These are phyloP conservation scores for Saccharomycopsis olivae DNA, from an alignment of 805 yeast species.

Conservation along the genomic window DNA sequence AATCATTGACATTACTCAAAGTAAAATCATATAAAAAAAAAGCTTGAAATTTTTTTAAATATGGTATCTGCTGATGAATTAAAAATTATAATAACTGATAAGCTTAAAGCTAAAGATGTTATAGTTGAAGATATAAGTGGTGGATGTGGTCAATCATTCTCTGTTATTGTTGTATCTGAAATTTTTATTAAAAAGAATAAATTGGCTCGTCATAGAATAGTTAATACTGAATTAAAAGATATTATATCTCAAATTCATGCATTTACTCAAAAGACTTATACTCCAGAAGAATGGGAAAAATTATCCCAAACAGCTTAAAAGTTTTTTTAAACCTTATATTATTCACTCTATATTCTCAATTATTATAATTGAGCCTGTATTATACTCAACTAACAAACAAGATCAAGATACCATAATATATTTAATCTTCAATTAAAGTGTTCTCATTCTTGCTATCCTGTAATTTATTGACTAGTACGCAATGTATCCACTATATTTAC, in stretches of 20 bases:
- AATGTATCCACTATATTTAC: too few species aligned
- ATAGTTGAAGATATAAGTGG: constrained; percentile 43
- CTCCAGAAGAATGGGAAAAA: constrained; percentile 76
- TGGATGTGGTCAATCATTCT: constrained; percentile 98
- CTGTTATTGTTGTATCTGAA: constrained; percentile 72
- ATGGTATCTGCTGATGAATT: constrained; percentile 16
- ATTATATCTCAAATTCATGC: constrained; percentile 88
- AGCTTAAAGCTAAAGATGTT: constrained; percentile 20
- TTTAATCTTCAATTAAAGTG: too few species aligned
- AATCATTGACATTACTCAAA: too few species aligned
- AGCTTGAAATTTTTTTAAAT: too few species aligned
- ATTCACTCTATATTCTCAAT: background rate
- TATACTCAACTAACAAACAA: too few species aligned
- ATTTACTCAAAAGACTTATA: constrained; percentile 84
- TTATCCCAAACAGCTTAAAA: background rate
- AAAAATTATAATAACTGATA: constrained; percentile 10
- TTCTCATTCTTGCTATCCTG: too few species aligned
- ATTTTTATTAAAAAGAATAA: constrained; percentile 73
- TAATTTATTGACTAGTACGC: too few species aligned
- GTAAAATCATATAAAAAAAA: too few species aligned
- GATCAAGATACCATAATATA: too few species aligned
- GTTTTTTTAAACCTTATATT: background rate
- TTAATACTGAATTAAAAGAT: constrained; percentile 68
- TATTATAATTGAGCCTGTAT: background rate
- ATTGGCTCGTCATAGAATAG: constrained; percentile 76